Base-by-base conservation (phyloP, 306 rosid species). In the Vigna unguiculata region DNA sequence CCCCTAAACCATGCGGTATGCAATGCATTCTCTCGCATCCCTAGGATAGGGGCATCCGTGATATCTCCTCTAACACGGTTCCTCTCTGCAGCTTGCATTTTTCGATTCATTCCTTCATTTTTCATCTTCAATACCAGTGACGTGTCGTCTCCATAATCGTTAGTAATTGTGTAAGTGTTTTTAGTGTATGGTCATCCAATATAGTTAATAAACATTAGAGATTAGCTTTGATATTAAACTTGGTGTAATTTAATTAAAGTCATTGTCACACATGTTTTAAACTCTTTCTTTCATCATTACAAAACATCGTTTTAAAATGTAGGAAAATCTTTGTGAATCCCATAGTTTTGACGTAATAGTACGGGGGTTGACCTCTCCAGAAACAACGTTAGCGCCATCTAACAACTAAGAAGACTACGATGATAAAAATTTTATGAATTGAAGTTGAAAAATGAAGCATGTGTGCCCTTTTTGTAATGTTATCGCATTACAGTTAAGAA, bases 321-420 rank as follows among this genome's bases (percentile, higher is more conserved):
- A 25, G n/a, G 30, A 47, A 28, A 6, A 1, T 9, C 22, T 7
- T 68, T 69, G 45, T n/a, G 46, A n/a, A 28, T 69, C 60, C 46
- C 73, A 24, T 24, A 46, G 41, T 4, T 22, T 24, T 45, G 72
- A 45, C 7, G 15, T 9, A 16, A 47, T 1, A 40, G 17, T 11
- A 19, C 47, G 51, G 70, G 20, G 70, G 20, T 64, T 64, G 68
- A 61, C 68, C 45, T 12, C 69, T 38, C 2, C 43, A 36, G 2
- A 6, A 36, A 7, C 9, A 38, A 65, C 11, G 34, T 38, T 2
- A 40, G 13, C 3, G 21, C 32, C 52, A 41, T 40, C 15, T 40
- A 40, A 11, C 13, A 19, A 1, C 5, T 7, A 63, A 4, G 4
- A 34, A 61, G 8, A 30, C 43, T 28, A 30, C 14, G 9, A 14